Base-by-base conservation (phyloP, 164 flowering plant species). In the Hamamelis virginiana region DNA sequence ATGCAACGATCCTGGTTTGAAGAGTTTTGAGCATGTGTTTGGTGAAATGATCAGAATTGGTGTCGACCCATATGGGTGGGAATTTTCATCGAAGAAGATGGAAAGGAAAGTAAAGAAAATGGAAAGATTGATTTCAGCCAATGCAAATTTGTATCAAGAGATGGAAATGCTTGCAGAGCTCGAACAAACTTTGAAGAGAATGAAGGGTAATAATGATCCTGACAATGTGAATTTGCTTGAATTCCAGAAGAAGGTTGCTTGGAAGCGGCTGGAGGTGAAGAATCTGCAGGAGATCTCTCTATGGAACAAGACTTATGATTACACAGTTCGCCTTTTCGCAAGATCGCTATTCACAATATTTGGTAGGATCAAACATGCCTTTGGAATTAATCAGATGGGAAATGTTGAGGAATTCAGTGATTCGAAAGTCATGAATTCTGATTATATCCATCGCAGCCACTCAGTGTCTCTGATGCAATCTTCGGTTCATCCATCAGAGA, bases 21-120 rank as follows among this genome's bases (percentile, higher is more conserved):
- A 83, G 75, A 82, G 83, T 45, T 87, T 94, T 63, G 89, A 88
- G 78, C 69, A 79, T 48, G 80, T 82, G 10, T 91, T 88, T 58
- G 80, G 76, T 45, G 88, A 87, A 12, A 62, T 86, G 62, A 45
- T 85, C n/a, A 79, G 67, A 66, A 47, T 41, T 53, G 86, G 87
- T 38, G 63, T 63, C 11, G 91, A 86, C 27, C 73, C 78, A 1
- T 72, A 76, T 71, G 82, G 85, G 2, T 89, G 89, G 97, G 84
- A 65, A 57, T 86, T 76, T 59, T 48, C 83, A 0, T 80, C 70
- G 81, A 91, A 81, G 87, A 87, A 94, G 85, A 94, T 94, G 97
- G 93, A 85, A 56, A 81, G 71, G 70, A 94, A 92, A 75, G 85
- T 79, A 5, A 92, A 85, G 81, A 94, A 91, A 77, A 92, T 94